A percentile compares a stretch with the other conserved stretches of the same genome.
phyloP scores from a whole-genome alignment of 441 rosid species.

The Raphanus hybrid region DNA sequence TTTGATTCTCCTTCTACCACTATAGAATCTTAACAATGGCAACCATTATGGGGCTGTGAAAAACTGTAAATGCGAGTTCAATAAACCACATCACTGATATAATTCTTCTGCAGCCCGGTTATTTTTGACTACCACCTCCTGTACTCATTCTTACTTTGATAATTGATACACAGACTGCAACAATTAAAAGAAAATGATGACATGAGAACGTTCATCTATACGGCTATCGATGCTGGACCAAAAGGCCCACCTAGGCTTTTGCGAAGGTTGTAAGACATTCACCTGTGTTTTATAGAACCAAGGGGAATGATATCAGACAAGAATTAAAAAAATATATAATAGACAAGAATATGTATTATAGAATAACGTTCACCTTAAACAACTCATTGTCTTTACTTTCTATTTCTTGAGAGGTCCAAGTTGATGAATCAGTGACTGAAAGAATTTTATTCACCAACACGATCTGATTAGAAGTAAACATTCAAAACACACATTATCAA shows the following conservation, averaged over 20 bases:
- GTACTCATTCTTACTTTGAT: background rate
- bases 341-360: background rate
- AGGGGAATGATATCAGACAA: too few relatives aligned
- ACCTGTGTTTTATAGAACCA: background rate
- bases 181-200: background rate
- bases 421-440: background rate
- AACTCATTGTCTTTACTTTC: background rate
- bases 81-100: background rate
- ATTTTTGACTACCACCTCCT: background rate
- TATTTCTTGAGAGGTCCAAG: background rate
- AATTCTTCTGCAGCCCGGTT: background rate
- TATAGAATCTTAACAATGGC: too few relatives aligned
- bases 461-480: background rate
- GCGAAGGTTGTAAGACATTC: background rate
- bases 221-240: background rate
- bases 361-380: too few relatives aligned
- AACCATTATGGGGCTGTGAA: too few relatives aligned
- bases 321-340: too few relatives aligned
- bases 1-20: too few relatives aligned
- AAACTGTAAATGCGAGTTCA: background rate
- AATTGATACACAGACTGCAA: background rate
- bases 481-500: background rate
- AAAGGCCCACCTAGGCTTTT: background rate
- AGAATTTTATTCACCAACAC: background rate
- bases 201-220: background rate